Percentiles rank a stretch among this genome's conserved stretches.
phyloP scores from a whole-genome alignment of 2,329 filamentous ascomycete species.

The Fusarium mundagurra region DNA sequence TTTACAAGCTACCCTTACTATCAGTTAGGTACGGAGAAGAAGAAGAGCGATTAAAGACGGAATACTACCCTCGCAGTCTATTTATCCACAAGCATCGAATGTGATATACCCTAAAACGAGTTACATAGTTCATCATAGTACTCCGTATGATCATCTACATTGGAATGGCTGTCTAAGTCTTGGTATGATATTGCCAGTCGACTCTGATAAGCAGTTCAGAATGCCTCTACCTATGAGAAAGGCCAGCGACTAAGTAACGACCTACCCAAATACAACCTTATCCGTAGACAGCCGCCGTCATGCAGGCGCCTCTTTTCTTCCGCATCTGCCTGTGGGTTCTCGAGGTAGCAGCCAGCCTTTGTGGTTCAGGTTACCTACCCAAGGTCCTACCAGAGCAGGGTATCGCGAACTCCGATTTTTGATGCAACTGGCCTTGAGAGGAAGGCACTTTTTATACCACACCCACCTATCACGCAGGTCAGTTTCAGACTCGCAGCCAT shows the following conservation, averaged over 20 bases:
- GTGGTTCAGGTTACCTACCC: not conserved
- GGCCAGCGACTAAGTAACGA: not conserved
- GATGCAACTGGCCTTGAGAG: conserved; percentile 25
- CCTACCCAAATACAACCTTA: not conserved
- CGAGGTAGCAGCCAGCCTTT: conserved; percentile 1
- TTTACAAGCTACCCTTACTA: not conserved
- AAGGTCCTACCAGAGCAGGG: not conserved
- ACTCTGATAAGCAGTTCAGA: not conserved
- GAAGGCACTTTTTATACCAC: conserved; percentile 19
- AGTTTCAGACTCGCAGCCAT: not conserved
- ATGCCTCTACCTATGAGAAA: not conserved
- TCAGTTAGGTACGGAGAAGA: not conserved
- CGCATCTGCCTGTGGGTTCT: not conserved
- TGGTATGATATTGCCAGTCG: not conserved
- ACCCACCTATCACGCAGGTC: not conserved
- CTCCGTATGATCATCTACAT: not conserved
- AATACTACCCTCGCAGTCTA: not conserved
- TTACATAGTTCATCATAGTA: not conserved
- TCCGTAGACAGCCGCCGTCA: not conserved
- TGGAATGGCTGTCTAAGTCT: not conserved
- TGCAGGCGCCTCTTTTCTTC: conserved; percentile 1
- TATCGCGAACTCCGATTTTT: conserved; percentile 5
- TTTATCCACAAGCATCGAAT: not conserved
- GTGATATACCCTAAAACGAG: not conserved
- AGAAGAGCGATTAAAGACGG: not conserved